phyloP scores from a whole-genome alignment of 306 rosid genomes.

The Cucurbita argyrosperma region DNA sequence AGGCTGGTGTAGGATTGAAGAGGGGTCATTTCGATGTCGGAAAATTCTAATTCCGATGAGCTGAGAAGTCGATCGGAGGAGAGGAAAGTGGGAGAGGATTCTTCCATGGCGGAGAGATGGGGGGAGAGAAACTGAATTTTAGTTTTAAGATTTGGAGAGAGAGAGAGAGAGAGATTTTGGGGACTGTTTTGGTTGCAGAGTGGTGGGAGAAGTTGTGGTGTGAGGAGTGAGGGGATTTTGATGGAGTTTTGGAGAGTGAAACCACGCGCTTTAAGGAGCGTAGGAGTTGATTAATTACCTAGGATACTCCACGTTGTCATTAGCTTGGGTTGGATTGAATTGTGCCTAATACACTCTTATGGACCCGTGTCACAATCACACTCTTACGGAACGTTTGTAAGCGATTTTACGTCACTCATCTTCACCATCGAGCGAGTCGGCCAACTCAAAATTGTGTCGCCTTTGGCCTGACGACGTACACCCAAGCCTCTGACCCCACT shows the following conservation, averaged over 20 bases:
- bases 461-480: no score
- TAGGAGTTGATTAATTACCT: not conserved
- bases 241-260: not conserved
- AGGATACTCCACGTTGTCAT: no score
- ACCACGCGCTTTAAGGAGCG: not conserved
- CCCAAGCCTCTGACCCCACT: no score
- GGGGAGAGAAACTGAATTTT: not conserved
- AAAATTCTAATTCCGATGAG: not conserved
- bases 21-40: conserved; percentile 23
- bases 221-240: not conserved
- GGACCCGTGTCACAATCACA: no score
- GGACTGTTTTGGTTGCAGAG: not conserved
- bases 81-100: conserved; percentile 11
- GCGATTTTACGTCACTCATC: no score
- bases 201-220: not conserved
- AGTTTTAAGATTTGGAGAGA: not conserved
- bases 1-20: conserved; percentile 37
- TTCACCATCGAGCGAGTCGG: no score
- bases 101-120: not conserved
- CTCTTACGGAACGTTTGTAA: no score
- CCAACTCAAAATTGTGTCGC: no score
- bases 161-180: not conserved
- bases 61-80: conserved; percentile 7
- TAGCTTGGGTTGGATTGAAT: no score
- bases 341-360: no score